Evolutionary conservation across 2,329 filamentous ascomycete genomes (phyloP), one percentile per base, ranked within the genome.

Genomic region (Fusarium coicis): DNA sequence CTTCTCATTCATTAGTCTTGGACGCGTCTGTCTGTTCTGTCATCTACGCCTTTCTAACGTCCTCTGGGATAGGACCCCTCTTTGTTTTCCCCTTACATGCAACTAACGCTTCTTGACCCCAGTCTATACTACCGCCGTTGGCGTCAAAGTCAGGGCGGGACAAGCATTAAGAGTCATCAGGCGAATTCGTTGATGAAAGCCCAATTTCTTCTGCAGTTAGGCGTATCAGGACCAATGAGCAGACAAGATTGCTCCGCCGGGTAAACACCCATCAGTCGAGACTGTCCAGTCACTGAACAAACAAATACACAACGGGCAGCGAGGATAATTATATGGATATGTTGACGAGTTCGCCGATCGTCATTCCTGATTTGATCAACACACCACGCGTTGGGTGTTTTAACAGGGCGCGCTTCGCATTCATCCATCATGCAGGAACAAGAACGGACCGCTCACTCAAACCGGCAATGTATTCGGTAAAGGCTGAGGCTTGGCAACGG

Each of bases 41-140:
- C 70, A 66, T 50, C 32, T 37, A 49, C 66, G 66, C 70, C 70
- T 70, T 71, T 73, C 56, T 52, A 50, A 42, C 49, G 16, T 46
- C 28, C 36, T 34, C 19, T 28, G 30, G 23, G 28, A 59, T 28
- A 42, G 18, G 36, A 46, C 57, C 62, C 46, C 43, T 60, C 49
- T 32, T 47, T 55, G 30, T 50, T 55, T 59, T 70, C 30, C 61
- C 61, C 61, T 58, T 60, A 39, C 39, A 43, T 68, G 36, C 19
- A 42, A 36, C 61, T 59, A 64, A 55, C 61, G 43, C 70, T 49
- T 71, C 55, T 70, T 46, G 26, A 63, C 65, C 54, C 65, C 49
- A 49, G 64, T 34, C 60, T 42, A n/a, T 39, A 43, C 37, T 73
- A 28, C 56, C 60, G 56, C 54, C 47, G 66, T 55, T 49, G 64